Conservation (phyloP, 805 yeast genomes). For the Suhomyces tanzawaensis region DNA sequence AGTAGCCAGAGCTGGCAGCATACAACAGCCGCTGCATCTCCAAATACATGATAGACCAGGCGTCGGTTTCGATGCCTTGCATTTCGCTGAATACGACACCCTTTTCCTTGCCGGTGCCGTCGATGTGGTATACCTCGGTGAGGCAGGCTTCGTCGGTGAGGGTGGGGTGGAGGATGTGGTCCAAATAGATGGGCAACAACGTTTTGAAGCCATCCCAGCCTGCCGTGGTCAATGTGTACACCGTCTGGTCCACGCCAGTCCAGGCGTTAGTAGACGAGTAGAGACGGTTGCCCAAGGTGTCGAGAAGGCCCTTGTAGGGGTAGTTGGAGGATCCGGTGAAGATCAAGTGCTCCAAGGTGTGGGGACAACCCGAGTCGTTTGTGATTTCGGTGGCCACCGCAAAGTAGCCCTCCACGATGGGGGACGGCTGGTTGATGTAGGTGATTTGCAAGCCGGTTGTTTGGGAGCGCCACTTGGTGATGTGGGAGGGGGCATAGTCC, state of each 20-base stretch:
- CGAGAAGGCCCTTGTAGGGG: constrained; percentile 90
- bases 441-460: constrained; percentile 83
- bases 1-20: constrained; percentile 67
- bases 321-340: constrained; percentile 90
- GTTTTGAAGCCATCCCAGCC: constrained; percentile 94
- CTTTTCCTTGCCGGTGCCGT: constrained; percentile 84
- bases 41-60: constrained; percentile 63
- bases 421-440: constrained; percentile 75
- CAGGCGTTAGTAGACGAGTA: constrained; percentile 92
- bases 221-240: constrained; percentile 85
- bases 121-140: constrained; percentile 94
- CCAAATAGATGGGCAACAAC: constrained; percentile 83
- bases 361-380: constrained; percentile 90
- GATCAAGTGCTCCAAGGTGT: constrained; percentile 88
- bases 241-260: constrained; percentile 96
- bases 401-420: constrained; percentile 88
- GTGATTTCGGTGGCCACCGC: constrained; percentile 92
- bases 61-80: constrained; percentile 86
- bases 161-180: constrained; percentile 82
- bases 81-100: constrained; percentile 97
- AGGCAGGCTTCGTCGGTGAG: constrained; percentile 85
- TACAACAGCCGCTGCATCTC: constrained; percentile 59
- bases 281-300: constrained; percentile 78
- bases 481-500: constrained; percentile 69
- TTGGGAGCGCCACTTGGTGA: constrained; percentile 73